Evolutionary conservation across 139 green algal genomes (phyloP).

Genomic region (Haematococcus lacustris): DNA sequence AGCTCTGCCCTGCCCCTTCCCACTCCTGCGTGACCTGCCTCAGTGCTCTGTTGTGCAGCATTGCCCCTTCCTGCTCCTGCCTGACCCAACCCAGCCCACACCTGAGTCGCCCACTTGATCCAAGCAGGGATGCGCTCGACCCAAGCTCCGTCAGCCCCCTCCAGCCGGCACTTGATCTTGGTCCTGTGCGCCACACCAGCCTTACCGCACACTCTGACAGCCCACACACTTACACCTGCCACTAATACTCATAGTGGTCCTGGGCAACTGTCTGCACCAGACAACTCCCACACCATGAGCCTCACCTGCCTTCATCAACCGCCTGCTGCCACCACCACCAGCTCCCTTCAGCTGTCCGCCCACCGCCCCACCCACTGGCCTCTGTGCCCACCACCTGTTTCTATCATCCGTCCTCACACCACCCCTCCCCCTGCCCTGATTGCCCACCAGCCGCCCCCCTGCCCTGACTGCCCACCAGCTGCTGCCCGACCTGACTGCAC

Average conservation of each 20-base stretch:
- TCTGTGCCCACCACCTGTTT: too few relatives aligned
- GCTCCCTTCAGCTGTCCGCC: too few relatives aligned
- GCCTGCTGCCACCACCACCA: too few relatives aligned
- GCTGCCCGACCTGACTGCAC: not conserved
- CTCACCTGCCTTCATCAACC: too few relatives aligned
- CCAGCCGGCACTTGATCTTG: conserved; percentile 79
- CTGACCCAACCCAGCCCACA: conserved; percentile 7
- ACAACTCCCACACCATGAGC: too few relatives aligned
- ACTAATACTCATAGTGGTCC: not conserved
- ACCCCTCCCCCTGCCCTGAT: too few relatives aligned
- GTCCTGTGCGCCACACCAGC: conserved; percentile 34
- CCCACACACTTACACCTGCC: not conserved
- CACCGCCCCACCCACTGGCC: too few relatives aligned
- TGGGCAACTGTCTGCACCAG: not conserved
- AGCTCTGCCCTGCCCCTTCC: not conserved
- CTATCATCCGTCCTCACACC: too few relatives aligned
- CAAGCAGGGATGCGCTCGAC: conserved; percentile 88
- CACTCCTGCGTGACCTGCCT: not conserved
- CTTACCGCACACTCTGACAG: not conserved
- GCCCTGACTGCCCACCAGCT: not conserved
- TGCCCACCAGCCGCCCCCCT: not conserved
- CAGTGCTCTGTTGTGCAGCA: not conserved
- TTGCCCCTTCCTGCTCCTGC: not conserved
- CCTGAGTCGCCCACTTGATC: conserved; percentile 88
- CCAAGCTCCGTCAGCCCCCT: conserved; percentile 72